phyloP scores from a whole-genome alignment of 2,329 filamentous ascomycete species.

The Botrytis byssoidea region DNA sequence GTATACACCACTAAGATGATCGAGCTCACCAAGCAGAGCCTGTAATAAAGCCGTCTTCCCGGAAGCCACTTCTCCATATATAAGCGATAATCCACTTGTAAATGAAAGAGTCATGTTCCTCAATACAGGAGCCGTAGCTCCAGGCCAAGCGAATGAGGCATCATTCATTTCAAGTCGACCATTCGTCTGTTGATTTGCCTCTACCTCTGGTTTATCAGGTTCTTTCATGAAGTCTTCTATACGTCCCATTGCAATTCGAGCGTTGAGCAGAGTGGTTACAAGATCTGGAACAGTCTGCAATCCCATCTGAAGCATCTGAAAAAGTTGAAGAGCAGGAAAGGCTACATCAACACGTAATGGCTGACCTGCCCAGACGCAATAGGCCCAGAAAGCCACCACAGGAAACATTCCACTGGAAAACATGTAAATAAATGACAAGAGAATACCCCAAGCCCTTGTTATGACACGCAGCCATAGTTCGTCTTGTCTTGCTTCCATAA shows the following conservation, averaged over 20 bases:
- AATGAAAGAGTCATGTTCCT: conserved; percentile 54
- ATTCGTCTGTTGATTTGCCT: conserved; percentile 34
- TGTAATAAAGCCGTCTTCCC: conserved; percentile 54
- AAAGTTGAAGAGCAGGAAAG: conserved; percentile 82
- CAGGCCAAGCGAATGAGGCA: conserved; percentile 80
- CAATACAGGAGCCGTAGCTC: conserved; percentile 56
- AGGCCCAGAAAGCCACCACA: conserved; percentile 77
- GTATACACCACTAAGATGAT: conserved; percentile 38
- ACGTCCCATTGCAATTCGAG: conserved; percentile 75
- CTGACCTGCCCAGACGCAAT: conserved; percentile 67
- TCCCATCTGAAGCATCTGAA: conserved; percentile 70
- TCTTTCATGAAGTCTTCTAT: conserved; percentile 87
- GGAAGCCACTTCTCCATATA: conserved; percentile 62
- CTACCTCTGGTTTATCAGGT: conserved; percentile 65
- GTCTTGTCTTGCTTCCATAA: conserved; percentile 64
- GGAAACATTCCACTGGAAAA: conserved; percentile 74
- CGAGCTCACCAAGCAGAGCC: conserved; percentile 38
- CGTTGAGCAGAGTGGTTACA: conserved; percentile 75
- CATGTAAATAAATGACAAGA: conserved; percentile 67
- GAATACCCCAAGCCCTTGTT: conserved; percentile 59
- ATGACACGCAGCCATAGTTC: conserved; percentile 66
- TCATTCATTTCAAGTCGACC: conserved; percentile 51
- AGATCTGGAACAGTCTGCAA: conserved; percentile 73
- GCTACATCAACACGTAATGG: conserved; percentile 76
- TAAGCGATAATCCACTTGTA: conserved; percentile 55